Evolutionary conservation across 768 basidiomycete genomes (phyloP).

Genomic region (Sporobolomyces pararoseus): DNA sequence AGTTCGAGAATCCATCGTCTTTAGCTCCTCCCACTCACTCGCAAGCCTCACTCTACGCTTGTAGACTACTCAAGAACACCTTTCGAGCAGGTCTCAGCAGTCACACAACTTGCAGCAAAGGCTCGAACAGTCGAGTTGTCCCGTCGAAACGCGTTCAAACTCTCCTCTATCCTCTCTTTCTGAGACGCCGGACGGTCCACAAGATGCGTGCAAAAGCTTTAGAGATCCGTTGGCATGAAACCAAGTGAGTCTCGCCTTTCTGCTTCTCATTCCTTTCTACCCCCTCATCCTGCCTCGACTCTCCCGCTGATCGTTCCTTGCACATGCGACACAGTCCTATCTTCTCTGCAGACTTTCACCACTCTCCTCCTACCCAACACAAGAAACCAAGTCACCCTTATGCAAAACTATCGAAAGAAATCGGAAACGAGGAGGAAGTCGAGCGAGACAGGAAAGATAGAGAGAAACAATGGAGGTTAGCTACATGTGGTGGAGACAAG

Average conservation of each 20-base stretch:
- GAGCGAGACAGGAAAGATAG: conserved; percentile 39
- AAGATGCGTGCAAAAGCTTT: conserved; percentile 88
- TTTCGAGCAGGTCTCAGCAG: too few species aligned
- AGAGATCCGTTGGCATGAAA: conserved; percentile 95
- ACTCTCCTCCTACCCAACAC: conserved; percentile 58
- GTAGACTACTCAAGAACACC: not conserved
- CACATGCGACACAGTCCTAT: too few species aligned
- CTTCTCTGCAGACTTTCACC: conserved; percentile 94
- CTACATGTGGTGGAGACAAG: conserved; percentile 94
- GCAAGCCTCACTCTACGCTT: not conserved
- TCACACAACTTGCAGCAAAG: too few species aligned
- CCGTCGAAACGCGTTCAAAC: not conserved
- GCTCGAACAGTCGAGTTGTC: too few species aligned
- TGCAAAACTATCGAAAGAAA: conserved; percentile 46
- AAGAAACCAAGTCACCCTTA: conserved; percentile 48
- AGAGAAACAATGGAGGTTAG: conserved; percentile 72
- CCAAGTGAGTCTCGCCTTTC: conserved; percentile 45
- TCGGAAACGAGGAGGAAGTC: conserved; percentile 44
- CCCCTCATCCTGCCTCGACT: not conserved
- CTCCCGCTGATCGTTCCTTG: too few species aligned
- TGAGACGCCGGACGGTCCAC: too few species aligned
- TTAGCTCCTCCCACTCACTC: too few species aligned
- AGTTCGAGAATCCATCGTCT: too few species aligned
- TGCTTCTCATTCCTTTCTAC: not conserved
- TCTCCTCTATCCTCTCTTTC: not conserved